These are phyloP conservation scores for Fagopyrum homotropicum DNA, from an alignment of 148 eudicot genomes.

Conservation along the genomic window DNA sequence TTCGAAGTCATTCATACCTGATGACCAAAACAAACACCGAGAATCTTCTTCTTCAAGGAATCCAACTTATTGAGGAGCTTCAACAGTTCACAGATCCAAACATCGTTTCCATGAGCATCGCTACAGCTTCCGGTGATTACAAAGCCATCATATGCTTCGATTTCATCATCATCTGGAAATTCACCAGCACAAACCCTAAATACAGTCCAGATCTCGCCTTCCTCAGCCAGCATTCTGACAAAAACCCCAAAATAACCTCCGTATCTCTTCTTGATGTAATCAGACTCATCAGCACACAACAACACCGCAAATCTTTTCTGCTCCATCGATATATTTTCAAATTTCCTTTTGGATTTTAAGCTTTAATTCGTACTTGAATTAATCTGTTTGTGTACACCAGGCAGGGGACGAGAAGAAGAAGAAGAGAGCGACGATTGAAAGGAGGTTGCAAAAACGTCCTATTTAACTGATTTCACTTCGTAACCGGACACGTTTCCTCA, in stretches of 20 bases:
- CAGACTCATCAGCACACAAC: constrained; percentile 74
- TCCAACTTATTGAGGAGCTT: constrained; percentile 46
- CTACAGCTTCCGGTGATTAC: constrained; percentile 90
- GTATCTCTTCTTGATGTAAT: constrained; percentile 69
- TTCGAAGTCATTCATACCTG: constrained; percentile 39
- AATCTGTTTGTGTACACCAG: background rate
- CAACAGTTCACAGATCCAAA: constrained; percentile 61
- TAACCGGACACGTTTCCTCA: background rate
- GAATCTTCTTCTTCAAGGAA: constrained; percentile 59
- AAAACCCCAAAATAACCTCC: constrained; percentile 84
- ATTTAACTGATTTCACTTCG: background rate
- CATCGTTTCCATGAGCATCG: constrained; percentile 75
- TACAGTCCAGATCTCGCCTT: constrained; percentile 72
- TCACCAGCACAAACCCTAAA: constrained; percentile 51
- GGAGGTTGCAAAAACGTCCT: background rate
- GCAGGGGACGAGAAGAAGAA: background rate
- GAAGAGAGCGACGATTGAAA: constrained; percentile 5
- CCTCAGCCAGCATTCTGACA: constrained; percentile 60
- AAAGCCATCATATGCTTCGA: constrained; percentile 58
- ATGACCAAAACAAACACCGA: constrained; percentile 99
- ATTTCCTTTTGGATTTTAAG: background rate
- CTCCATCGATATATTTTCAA: background rate
- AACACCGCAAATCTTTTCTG: constrained; percentile 52
- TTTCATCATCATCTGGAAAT: constrained; percentile 57
- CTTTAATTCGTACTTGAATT: background rate